Conservation (phyloP, 768 basidiomycete species). For the Russula abietina region DNA sequence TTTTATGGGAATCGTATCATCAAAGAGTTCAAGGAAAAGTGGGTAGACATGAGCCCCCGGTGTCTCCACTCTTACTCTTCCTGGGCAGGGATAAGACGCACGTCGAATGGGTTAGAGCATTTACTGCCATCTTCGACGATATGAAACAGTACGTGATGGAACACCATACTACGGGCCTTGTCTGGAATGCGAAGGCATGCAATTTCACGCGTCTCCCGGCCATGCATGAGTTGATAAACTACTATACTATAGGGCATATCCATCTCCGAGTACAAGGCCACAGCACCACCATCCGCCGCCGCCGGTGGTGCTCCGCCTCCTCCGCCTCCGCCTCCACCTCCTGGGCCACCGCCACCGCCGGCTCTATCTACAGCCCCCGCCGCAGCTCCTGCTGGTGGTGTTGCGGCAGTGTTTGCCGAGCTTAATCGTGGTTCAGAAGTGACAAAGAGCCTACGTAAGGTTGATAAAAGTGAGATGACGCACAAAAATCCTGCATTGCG, state of each 20-base stretch:
- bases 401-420: slow-evolving; percentile 81
- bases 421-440: slow-evolving; percentile 87
- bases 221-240: not conserved
- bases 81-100: slow-evolving; percentile 71
- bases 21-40: slow-evolving; percentile 93
- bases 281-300: slow-evolving; percentile 31
- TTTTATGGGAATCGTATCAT: slow-evolving; percentile 89
- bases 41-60: slow-evolving; percentile 28
- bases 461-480: slow-evolving; percentile 95
- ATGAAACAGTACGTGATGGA: slow-evolving; percentile 79
- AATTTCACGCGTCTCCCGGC: not conserved
- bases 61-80: not conserved
- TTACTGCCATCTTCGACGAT: slow-evolving; percentile 64
- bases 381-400: slow-evolving; percentile 41
- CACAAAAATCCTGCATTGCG: slow-evolving; percentile 95
- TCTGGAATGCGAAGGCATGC: slow-evolving; percentile 79
- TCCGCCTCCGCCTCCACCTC: slow-evolving; percentile 36
- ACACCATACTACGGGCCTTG: slow-evolving; percentile 77
- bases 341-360: slow-evolving; percentile 33
- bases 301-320: slow-evolving; percentile 39
- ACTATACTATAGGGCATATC: slow-evolving; percentile 44
- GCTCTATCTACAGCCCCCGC: slow-evolving; percentile 30
- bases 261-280: slow-evolving; percentile 47
- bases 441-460: slow-evolving; percentile 87
- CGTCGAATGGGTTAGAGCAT: slow-evolving; percentile 80